phyloP scores from a whole-genome alignment of 169 alveolate genomes.

The Hammondia hammondi region DNA sequence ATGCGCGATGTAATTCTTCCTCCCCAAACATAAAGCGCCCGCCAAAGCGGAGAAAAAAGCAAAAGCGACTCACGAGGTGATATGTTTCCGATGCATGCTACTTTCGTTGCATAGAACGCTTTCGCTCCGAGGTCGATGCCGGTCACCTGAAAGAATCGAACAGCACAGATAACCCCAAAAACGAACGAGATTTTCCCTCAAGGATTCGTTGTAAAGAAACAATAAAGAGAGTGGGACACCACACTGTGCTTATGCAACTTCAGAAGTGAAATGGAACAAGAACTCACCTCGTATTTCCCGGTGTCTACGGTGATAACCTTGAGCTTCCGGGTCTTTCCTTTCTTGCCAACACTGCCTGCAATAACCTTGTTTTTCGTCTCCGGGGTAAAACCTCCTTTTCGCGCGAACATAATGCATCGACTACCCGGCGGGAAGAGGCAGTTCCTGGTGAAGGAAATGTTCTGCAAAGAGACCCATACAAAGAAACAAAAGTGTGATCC shows the following conservation, averaged over 20 bases:
- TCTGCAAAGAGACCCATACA: background rate
- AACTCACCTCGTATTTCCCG: conserved; percentile 25
- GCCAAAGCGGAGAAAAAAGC: no score
- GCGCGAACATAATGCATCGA: conserved; percentile 29
- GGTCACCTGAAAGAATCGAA: background rate
- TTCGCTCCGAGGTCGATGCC: background rate
- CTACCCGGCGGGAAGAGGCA: conserved; percentile 44
- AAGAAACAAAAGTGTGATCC: background rate
- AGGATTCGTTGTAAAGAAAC: no score
- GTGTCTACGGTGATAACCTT: conserved; percentile 29
- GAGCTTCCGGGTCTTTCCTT: conserved; percentile 22
- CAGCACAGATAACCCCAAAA: background rate
- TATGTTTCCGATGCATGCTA: conserved; percentile 15
- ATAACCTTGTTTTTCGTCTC: conserved; percentile 10
- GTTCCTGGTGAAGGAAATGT: conserved; percentile 1
- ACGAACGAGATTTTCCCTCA: no score
- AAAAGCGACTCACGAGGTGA: conserved; percentile 4
- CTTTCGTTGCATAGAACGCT: background rate
- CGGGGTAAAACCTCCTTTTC: conserved; percentile 37
- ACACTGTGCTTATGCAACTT: no score
- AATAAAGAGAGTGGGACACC: no score
- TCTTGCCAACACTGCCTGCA: background rate
- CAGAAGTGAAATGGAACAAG: background rate
- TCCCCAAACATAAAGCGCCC: no score
- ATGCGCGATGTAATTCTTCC: no score